phyloP scores from a whole-genome alignment of 371 early-diverging fungal genomes.

The Mucor racemosus region DNA sequence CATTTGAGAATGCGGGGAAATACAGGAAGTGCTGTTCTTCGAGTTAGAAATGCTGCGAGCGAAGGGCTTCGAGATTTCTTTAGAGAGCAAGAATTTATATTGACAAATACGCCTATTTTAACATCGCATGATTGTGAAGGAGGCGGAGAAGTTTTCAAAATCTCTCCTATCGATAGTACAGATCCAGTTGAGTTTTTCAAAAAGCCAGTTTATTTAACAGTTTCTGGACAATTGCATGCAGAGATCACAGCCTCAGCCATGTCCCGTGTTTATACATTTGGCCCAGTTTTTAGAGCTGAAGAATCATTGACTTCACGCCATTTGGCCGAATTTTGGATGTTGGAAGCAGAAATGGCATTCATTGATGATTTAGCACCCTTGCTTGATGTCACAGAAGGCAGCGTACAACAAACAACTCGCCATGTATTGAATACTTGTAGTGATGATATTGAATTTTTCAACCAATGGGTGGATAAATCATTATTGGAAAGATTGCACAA shows the following conservation, averaged over 20 bases:
- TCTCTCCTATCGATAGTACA: slow-evolving; percentile 37
- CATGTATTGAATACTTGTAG: slow-evolving; percentile 53
- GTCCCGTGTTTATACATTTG: slow-evolving; percentile 86
- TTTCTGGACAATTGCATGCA: slow-evolving; percentile 89
- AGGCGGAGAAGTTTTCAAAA: slow-evolving; percentile 87
- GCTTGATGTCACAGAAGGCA: slow-evolving; percentile 63
- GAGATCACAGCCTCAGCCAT: slow-evolving; percentile 80
- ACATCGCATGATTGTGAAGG: slow-evolving; percentile 94
- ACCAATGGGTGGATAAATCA: slow-evolving; percentile 55
- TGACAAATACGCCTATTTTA: slow-evolving; percentile 85
- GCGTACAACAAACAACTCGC: slow-evolving; percentile 52
- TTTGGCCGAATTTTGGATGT: slow-evolving; percentile 95
- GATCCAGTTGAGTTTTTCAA: slow-evolving; percentile 74
- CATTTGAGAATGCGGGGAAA: slow-evolving; percentile 84
- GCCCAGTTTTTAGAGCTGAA: slow-evolving; percentile 92
- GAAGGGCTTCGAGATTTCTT: slow-evolving; percentile 78
- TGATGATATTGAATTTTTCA: slow-evolving; percentile 64
- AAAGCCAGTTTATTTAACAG: slow-evolving; percentile 80
- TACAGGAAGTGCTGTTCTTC: slow-evolving; percentile 73
- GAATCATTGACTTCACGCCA: slow-evolving; percentile 84
- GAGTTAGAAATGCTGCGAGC: slow-evolving; percentile 70
- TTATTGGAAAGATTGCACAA: slow-evolving; percentile 43
- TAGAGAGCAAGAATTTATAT: slow-evolving; percentile 73
- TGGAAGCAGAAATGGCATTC: slow-evolving; percentile 90
- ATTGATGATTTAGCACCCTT: slow-evolving; percentile 60